A percentile compares a stretch with the other conserved stretches of the same genome.
Evolutionary conservation across 129 eudicot species (phyloP).

Genomic region (Chrysanthemum makinoi): DNA sequence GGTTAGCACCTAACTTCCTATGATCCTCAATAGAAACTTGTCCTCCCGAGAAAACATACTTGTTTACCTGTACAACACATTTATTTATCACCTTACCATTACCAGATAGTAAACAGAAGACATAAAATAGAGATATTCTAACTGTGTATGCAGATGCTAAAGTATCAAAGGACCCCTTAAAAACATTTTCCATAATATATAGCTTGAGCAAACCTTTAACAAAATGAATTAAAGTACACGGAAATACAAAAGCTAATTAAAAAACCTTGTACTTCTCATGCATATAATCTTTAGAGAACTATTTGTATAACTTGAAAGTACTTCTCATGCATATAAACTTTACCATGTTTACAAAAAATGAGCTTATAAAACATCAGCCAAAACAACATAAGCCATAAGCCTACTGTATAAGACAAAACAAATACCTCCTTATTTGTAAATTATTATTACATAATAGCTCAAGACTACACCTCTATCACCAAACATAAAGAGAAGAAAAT

Average conservation of each 20-base stretch:
- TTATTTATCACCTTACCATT: slow-evolving; percentile 5
- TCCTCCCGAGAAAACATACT: slow-evolving; percentile 94
- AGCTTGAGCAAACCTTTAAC: background rate
- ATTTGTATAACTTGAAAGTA: too few relatives aligned
- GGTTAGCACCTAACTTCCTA: slow-evolving; percentile 81
- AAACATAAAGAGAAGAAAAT: too few relatives aligned
- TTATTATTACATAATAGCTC: too few relatives aligned
- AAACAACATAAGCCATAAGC: too few relatives aligned
- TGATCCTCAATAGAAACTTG: slow-evolving; percentile 86
- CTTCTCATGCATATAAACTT: too few relatives aligned
- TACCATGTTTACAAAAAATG: too few relatives aligned
- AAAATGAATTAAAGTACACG: background rate
- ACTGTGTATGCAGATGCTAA: background rate
- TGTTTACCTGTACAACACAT: slow-evolving; percentile 57
- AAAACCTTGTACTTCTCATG: slow-evolving; percentile 77
- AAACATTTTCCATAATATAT: background rate
- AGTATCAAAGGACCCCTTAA: background rate
- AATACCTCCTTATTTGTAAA: too few relatives aligned
- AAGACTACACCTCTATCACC: too few relatives aligned
- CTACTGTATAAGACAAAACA: too few relatives aligned
- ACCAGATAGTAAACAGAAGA: background rate
- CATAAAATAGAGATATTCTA: background rate
- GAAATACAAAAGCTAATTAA: slow-evolving; percentile 29
- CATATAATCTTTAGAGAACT: too few relatives aligned
- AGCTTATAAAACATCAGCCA: too few relatives aligned